Percentiles rank a stretch among this genome's conserved stretches.
Evolutionary conservation across 2,329 filamentous ascomycete species (phyloP).

Genomic region (Aspergillus pseudoterreus): DNA sequence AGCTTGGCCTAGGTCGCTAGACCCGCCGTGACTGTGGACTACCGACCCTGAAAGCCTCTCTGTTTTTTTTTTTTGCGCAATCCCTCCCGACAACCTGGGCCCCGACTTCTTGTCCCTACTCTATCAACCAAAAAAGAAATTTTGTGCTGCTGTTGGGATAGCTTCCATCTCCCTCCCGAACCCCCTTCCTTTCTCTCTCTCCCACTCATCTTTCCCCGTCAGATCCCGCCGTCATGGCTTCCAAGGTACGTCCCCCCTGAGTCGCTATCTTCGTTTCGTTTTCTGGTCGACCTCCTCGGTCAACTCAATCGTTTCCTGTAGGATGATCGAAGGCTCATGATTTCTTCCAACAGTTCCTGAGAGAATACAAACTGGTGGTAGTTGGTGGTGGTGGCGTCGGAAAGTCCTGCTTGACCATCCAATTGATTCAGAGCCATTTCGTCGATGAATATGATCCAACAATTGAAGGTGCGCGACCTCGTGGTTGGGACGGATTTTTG

Average conservation of each 20-base stretch:
- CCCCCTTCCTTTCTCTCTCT: slow-evolving; percentile 8
- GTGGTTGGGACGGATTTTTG: background rate
- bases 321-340: slow-evolving; percentile 19
- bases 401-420: slow-evolving; percentile 98
- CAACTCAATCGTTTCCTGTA: slow-evolving; percentile 2
- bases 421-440: slow-evolving; percentile 93
- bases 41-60: slow-evolving; percentile 19
- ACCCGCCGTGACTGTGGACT: slow-evolving; percentile 26
- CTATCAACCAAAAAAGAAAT: slow-evolving; percentile 18
- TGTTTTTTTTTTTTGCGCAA: slow-evolving; percentile 19
- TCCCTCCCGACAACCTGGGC: slow-evolving; percentile 24
- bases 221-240: slow-evolving; percentile 24
- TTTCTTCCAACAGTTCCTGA: slow-evolving; percentile 60
- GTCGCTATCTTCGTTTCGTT: background rate
- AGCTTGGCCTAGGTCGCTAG: slow-evolving; percentile 26
- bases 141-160: slow-evolving; percentile 24
- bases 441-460: slow-evolving; percentile 99
- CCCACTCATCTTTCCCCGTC: slow-evolving; percentile 5
- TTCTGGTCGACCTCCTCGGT: slow-evolving; percentile 5
- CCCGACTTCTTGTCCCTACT: slow-evolving; percentile 23
- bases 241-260: slow-evolving; percentile 22
- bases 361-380: slow-evolving; percentile 95
- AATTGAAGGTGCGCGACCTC: slow-evolving; percentile 70
- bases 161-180: slow-evolving; percentile 18
- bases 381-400: slow-evolving; percentile 97